Percentiles rank a stretch among this genome's conserved stretches.
Evolutionary conservation across 2,329 filamentous ascomycete genomes (phyloP).

Genomic region (Colletotrichum sp.): DNA sequence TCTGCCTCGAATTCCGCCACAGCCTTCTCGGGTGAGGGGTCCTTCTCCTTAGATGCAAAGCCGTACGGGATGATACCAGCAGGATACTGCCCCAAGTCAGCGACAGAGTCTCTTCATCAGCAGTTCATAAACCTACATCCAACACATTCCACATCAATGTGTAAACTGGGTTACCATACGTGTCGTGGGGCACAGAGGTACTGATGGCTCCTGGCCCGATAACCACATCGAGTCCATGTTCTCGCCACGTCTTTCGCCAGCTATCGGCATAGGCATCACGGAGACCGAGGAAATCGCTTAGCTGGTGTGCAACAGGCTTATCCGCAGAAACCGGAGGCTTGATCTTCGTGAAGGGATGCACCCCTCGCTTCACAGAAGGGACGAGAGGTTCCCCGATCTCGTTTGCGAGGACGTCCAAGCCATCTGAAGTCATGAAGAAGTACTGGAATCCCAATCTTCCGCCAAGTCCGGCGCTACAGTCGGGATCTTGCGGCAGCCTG

Average conservation of each 20-base stretch:
- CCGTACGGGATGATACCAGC: conserved; percentile 52
- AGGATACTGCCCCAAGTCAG: conserved; percentile 44
- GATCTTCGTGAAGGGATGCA: conserved; percentile 26
- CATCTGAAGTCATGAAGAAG: conserved; percentile 37
- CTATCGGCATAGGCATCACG: conserved; percentile 31
- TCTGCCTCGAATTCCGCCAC: conserved; percentile 33
- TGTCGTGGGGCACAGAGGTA: conserved; percentile 58
- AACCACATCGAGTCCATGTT: conserved; percentile 53
- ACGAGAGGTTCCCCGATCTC: conserved; percentile 47
- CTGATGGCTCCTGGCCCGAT: conserved; percentile 53
- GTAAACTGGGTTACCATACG: conserved; percentile 49
- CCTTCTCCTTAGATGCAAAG: conserved; percentile 43
- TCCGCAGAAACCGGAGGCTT: conserved; percentile 31
- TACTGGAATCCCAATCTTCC: conserved; percentile 42
- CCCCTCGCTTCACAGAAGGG: conserved; percentile 34
- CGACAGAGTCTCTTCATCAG: not conserved
- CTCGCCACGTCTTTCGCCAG: conserved; percentile 46
- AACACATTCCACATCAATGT: conserved; percentile 57
- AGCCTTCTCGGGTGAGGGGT: conserved; percentile 33
- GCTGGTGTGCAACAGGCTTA: conserved; percentile 37
- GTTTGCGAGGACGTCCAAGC: conserved; percentile 35
- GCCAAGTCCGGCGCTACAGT: conserved; percentile 30
- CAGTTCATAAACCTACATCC: conserved; percentile 43
- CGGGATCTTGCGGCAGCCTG: conserved; percentile 31
- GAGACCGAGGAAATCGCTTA: conserved; percentile 46